Evolutionary conservation across 1,284 basidiomycete genomes (phyloP).

Genomic region (Ustilago sp.): DNA sequence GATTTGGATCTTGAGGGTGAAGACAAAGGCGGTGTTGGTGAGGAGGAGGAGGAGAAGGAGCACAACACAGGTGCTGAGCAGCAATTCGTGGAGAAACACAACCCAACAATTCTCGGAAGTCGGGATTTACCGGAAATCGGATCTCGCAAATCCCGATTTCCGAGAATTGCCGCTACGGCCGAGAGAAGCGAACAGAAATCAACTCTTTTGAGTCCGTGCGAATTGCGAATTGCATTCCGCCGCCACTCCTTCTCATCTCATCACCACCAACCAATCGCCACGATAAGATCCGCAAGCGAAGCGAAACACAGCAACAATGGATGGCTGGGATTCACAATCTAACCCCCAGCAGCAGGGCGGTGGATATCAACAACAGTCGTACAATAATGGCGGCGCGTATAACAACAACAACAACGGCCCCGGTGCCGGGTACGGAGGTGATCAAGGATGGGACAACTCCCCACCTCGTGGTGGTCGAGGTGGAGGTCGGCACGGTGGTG

Average conservation of each 20-base stretch:
- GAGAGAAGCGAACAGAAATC: not conserved
- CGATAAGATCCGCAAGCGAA: not conserved
- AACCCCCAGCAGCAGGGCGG: conserved; percentile 10
- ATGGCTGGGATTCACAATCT: conserved; percentile 31
- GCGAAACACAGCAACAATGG: conserved; percentile 11
- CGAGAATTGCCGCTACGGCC: conserved; percentile 4
- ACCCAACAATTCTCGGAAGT: not conserved
- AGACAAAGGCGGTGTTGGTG: not conserved
- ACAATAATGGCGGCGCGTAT: conserved; percentile 13
- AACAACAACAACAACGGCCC: conserved; percentile 1
- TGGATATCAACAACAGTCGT: conserved; percentile 23
- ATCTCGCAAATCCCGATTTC: conserved; percentile 13
- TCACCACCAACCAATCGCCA: not conserved
- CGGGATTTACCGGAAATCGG: no score
- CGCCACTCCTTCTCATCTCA: not conserved
- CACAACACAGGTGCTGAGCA: not conserved
- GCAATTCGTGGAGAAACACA: conserved; percentile 2
- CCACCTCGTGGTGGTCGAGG: conserved; percentile 46
- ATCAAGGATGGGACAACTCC: conserved; percentile 42
- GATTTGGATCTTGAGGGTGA: no score
- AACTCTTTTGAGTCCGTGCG: conserved; percentile 11
- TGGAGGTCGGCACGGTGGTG: conserved; percentile 18
- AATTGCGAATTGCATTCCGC: not conserved
- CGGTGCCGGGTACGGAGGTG: conserved; percentile 11
- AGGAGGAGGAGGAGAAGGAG: not conserved